Percentiles rank a stretch among this genome's conserved stretches.
Conservation (phyloP, 495 filamentous ascomycete genomes). For the Astrothelium macrocarpum region DNA sequence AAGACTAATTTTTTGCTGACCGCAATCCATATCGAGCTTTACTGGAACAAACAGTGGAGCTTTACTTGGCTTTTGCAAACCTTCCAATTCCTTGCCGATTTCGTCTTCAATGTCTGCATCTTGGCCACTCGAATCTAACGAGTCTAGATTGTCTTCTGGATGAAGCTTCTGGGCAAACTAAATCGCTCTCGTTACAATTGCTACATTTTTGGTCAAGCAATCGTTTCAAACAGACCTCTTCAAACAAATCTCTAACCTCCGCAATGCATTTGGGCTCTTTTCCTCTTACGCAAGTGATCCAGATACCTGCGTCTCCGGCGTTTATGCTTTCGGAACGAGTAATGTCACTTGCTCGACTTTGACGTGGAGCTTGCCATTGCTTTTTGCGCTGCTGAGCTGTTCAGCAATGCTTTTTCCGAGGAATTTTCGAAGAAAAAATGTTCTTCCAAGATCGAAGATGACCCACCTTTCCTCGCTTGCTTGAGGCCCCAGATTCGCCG, state of each 20-base stretch:
- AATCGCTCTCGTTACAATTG: neutral
- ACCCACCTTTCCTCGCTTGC: conserved; percentile 15
- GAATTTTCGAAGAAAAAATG: neutral
- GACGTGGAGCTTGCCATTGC: conserved; percentile 29
- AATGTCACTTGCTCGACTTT: conserved; percentile 12
- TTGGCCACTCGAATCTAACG: conserved; percentile 22
- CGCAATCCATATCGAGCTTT: conserved; percentile 66
- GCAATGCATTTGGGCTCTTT: conserved; percentile 67
- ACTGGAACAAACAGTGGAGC: conserved; percentile 51
- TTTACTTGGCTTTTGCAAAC: conserved; percentile 44
- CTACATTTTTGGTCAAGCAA: conserved; percentile 7
- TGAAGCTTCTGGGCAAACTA: conserved; percentile 55
- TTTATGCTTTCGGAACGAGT: conserved; percentile 24
- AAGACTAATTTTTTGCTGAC: conserved; percentile 36
- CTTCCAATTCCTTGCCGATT: conserved; percentile 67
- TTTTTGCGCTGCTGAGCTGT: conserved; percentile 25
- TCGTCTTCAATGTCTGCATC: conserved; percentile 69
- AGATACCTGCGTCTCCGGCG: conserved; percentile 75
- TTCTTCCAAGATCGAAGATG: neutral
- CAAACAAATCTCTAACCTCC: conserved; percentile 65
- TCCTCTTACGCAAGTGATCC: conserved; percentile 75
- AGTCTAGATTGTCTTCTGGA: conserved; percentile 29
- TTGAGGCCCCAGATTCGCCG: neutral
- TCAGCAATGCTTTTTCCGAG: conserved; percentile 3
- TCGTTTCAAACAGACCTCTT: conserved; percentile 46